phyloP scores from a whole-genome alignment of 805 yeast genomes.

The Saccharomycopsis vini region DNA sequence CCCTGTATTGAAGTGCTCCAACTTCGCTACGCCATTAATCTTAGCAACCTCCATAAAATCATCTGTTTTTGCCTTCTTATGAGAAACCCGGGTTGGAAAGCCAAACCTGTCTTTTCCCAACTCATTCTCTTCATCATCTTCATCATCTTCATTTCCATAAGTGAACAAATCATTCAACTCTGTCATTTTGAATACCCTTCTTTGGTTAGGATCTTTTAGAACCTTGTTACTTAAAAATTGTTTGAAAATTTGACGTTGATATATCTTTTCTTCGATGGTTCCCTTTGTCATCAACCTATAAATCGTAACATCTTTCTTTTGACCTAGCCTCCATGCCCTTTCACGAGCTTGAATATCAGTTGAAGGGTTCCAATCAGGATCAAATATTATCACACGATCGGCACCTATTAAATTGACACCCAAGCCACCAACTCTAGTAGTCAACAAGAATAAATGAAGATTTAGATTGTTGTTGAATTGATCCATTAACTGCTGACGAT shows the following conservation, averaged over 20 bases:
- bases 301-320: conserved; percentile 82
- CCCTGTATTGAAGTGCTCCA: conserved; percentile 55
- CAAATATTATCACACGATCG: conserved; percentile 84
- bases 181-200: conserved; percentile 84
- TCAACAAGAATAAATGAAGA: conserved; percentile 63
- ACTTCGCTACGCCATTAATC: conserved; percentile 62
- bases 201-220: conserved; percentile 88
- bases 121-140: conserved; percentile 41
- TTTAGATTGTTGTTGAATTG: conserved; percentile 54
- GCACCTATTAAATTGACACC: conserved; percentile 96
- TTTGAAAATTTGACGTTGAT: conserved; percentile 93
- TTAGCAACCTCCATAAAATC: conserved; percentile 58
- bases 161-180: conserved; percentile 87
- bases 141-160: conserved; percentile 56
- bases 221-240: conserved; percentile 90
- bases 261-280: conserved; percentile 91
- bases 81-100: conserved; percentile 19
- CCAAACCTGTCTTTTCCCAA: too few relatives aligned
- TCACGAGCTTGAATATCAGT: conserved; percentile 96
- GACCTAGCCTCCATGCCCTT: conserved; percentile 96
- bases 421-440: conserved; percentile 93
- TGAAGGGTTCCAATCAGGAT: conserved; percentile 98
- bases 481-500: conserved; percentile 75
- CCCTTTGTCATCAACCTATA: conserved; percentile 92
- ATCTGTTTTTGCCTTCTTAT: conserved; percentile 40